Evolutionary conservation across 371 early-diverging fungal species (phyloP).

Genomic region (Circinella umbellata): DNA sequence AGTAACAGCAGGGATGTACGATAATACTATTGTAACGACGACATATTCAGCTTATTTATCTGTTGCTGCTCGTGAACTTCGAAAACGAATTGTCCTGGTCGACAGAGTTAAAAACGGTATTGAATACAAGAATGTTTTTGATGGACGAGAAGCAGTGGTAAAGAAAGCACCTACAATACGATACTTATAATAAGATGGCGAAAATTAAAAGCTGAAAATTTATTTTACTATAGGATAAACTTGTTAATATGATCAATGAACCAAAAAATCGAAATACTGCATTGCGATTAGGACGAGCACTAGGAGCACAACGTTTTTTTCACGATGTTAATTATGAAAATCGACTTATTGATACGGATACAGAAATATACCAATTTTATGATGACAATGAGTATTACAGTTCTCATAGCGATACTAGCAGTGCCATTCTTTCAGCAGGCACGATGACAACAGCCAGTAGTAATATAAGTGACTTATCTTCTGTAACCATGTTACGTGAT

Average conservation of each 20-base stretch:
- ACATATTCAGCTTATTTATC: conserved; percentile 79
- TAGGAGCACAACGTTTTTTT: conserved; percentile 82
- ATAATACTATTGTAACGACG: neutral
- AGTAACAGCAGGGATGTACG: neutral
- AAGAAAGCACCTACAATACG: neutral
- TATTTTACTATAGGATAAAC: conserved; percentile 48
- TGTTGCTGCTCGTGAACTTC: conserved; percentile 76
- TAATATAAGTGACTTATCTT: conserved; percentile 6
- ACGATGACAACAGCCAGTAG: conserved; percentile 11
- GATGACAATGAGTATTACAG: conserved; percentile 23
- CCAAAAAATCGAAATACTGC: conserved; percentile 78
- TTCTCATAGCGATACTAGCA: conserved; percentile 13
- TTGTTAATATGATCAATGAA: conserved; percentile 68
- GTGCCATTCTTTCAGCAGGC: conserved; percentile 12
- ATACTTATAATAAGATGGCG: too few species aligned
- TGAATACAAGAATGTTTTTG: conserved; percentile 82
- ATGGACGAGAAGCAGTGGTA: conserved; percentile 81
- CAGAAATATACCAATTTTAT: conserved; percentile 78
- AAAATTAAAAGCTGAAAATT: neutral
- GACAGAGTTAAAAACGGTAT: conserved; percentile 77
- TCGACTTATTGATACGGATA: conserved; percentile 70
- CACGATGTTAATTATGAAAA: conserved; percentile 84
- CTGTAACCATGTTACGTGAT: conserved; percentile 11
- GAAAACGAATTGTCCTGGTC: conserved; percentile 44
- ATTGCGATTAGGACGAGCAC: conserved; percentile 73